Conservation (phyloP, 495 filamentous ascomycete genomes). For the Aspergillus funiculosus region DNA sequence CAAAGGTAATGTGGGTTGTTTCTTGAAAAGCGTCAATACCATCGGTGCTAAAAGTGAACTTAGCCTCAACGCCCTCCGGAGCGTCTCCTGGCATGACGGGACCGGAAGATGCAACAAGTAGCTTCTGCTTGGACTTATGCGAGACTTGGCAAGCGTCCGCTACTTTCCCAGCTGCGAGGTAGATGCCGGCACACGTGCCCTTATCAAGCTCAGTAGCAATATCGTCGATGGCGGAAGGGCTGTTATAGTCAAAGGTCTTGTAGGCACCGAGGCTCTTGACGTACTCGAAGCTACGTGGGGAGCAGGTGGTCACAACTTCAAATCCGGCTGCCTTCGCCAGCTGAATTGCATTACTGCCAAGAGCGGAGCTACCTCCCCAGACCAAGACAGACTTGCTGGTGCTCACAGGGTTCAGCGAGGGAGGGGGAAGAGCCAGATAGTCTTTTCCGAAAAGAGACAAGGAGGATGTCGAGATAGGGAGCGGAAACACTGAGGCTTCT, state of each 20-base stretch:
- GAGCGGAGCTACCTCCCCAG: constrained; percentile 55
- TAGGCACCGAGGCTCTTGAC: constrained; percentile 47
- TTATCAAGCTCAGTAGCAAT: constrained; percentile 11
- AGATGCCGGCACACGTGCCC: constrained; percentile 13
- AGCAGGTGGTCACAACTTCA: constrained; percentile 49
- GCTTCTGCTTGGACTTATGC: neutral
- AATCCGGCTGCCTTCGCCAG: constrained; percentile 49
- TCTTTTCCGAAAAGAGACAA: constrained; percentile 42
- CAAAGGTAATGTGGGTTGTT: constrained; percentile 19
- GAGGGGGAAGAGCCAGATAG: constrained; percentile 36
- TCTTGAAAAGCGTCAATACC: neutral
- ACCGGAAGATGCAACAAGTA: neutral
- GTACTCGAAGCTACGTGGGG: constrained; percentile 44
- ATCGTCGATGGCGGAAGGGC: constrained; percentile 25
- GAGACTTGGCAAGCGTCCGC: neutral
- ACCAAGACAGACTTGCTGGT: constrained; percentile 45
- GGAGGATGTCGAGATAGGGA: constrained; percentile 51
- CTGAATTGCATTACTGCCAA: constrained; percentile 55
- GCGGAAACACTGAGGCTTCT: constrained; percentile 46
- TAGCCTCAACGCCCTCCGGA: constrained; percentile 8
- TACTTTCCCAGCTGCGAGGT: constrained; percentile 12
- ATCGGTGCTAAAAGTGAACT: constrained; percentile 6
- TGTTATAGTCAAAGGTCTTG: constrained; percentile 52
- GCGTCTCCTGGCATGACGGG: neutral
- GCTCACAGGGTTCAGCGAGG: constrained; percentile 24